Evolutionary conservation across 371 early-diverging fungal species (phyloP), one percentile per base, ranked within the genome.

Genomic region (Batrachochytrium dendrobatidis): DNA sequence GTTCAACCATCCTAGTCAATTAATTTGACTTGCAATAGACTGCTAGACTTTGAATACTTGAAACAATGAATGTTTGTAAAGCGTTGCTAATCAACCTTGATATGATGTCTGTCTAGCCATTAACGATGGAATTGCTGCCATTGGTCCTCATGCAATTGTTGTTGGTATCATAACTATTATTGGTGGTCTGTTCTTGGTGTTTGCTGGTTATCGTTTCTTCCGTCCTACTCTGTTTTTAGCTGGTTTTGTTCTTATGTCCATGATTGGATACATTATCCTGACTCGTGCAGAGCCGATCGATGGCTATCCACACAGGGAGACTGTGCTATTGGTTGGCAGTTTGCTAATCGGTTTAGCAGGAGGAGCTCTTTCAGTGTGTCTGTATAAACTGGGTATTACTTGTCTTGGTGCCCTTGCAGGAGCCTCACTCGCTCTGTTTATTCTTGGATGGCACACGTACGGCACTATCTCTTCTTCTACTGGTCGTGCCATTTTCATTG

Each of bases 401-500:
- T 8, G 53, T 30, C 10, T 72, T 33, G 72, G 68, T 15, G 68
- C 55, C 1, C 7, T 53, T 20, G 57, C 58, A 17, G 68, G 72
- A 8, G 68, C 66, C 54, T 25, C 45, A 24, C 20, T 70, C 20
- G 56, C 60, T 18, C 31, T 58, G 32, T 70, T 70, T 58, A 75
- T 88, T 5, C 72, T 89, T 31, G 72, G 79, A 6, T 82, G 75
- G 75, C 72, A 70, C 48, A 56, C 69, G 15, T 74, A 73, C 48
- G 74, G 83, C 1, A 31, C 81, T 10, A 81, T 88, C 45, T 62
- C 73, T 4, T 72, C 75, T 0, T 53, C 62, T 20, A 68, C 68
- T 31, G 87, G 83, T 32, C 76, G 86, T 18, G 76, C 77, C 28
- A 71, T 85, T 24, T 75, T 91, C 25, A 64, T 89, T 18, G 74